Evolutionary conservation across 495 filamentous ascomycete genomes (phyloP).

Genomic region (Aspergillus bridgeri): DNA sequence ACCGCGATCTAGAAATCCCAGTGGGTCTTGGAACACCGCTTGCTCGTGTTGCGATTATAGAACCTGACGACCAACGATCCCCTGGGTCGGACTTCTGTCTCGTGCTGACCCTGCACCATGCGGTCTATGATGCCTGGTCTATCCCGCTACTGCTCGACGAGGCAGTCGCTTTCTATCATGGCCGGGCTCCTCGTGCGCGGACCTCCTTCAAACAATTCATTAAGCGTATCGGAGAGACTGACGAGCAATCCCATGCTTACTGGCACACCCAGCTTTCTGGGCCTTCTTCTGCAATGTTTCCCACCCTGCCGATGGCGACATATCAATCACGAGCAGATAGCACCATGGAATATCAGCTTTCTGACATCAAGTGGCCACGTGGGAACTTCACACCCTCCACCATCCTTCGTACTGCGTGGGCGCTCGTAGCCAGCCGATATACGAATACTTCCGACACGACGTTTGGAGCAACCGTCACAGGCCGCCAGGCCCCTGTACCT

Average conservation of each 20-base stretch:
- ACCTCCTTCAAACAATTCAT: slow-evolving; percentile 9
- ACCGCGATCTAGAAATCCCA: not conserved
- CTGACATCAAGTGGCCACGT: not conserved
- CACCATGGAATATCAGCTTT: not conserved
- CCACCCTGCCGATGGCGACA: slow-evolving; percentile 39
- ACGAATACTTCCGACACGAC: slow-evolving; percentile 27
- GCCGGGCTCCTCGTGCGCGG: not conserved
- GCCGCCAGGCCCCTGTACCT: slow-evolving; percentile 12
- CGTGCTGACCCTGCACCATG: slow-evolving; percentile 30
- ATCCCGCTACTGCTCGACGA: slow-evolving; percentile 9
- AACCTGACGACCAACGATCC: too few relatives aligned
- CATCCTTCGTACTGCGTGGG: slow-evolving; percentile 34
- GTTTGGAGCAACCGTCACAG: slow-evolving; percentile 35
- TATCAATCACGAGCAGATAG: slow-evolving; percentile 28
- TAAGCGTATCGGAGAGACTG: slow-evolving; percentile 11
- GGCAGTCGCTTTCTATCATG: not conserved
- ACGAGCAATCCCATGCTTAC: slow-evolving; percentile 13
- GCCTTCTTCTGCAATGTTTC: slow-evolving; percentile 44
- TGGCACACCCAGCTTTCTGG: slow-evolving; percentile 37
- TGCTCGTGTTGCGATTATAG: too few relatives aligned
- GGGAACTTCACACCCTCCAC: slow-evolving; percentile 10
- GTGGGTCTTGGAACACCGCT: too few relatives aligned
- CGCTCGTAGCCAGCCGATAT: slow-evolving; percentile 22
- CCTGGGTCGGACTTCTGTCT: too few relatives aligned
- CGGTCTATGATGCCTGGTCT: slow-evolving; percentile 29